Evolutionary conservation across 352 stramenopile species (phyloP), one percentile per base, ranked within the genome.

Genomic region (Phytophthora quininea): DNA sequence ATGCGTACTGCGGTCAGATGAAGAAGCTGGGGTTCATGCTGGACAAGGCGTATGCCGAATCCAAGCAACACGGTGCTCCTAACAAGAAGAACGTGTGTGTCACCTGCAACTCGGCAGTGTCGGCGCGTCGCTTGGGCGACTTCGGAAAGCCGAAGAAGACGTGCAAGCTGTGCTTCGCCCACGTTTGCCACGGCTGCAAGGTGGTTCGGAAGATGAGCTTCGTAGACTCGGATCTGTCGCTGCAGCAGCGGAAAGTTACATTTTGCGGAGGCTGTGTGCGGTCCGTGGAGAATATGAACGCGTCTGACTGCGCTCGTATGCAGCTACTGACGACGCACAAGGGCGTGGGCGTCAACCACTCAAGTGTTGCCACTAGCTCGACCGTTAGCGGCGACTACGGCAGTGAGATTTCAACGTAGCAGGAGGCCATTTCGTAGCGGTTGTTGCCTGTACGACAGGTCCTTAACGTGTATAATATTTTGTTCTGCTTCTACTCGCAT

Each of bases 131-230:
- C 5, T 43, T 66, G 8, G 59, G 59, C n/a, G 54, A 66, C 19
- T 73, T 67, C 27, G 45, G 24, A 10, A 63, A 67, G 27, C 51
- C 33, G 7, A 60, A 61, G 8, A 61, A 32, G 7, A 51, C 42
- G 24, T 77, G 62, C 54, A 76, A 73, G 35, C 38, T 77, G n/a
- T 79, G 71, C n/a, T 64, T 71, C 32, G 45, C 55, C 7, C 47
- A 60, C 9, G 58, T 80, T 10, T 80, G 73, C 31, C 48, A 71
- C 2, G 35, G 52, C 0, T 80, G 73, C 59, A 68, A 54, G 33
- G 49, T 76, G 11, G 45, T 63, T 47, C 54, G 46, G n/a, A 79
- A 73, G 42, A 24, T 82, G 46, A 76, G 64, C 45, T 82, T 82
- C 43, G 61, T 82, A 33, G 50, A 70, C 32, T 29, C 61, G 7